Percentiles rank a stretch among this genome's conserved stretches.
These are phyloP conservation scores for Hortaea werneckii DNA, from an alignment of 2,329 filamentous ascomycete species.

Conservation along the genomic window DNA sequence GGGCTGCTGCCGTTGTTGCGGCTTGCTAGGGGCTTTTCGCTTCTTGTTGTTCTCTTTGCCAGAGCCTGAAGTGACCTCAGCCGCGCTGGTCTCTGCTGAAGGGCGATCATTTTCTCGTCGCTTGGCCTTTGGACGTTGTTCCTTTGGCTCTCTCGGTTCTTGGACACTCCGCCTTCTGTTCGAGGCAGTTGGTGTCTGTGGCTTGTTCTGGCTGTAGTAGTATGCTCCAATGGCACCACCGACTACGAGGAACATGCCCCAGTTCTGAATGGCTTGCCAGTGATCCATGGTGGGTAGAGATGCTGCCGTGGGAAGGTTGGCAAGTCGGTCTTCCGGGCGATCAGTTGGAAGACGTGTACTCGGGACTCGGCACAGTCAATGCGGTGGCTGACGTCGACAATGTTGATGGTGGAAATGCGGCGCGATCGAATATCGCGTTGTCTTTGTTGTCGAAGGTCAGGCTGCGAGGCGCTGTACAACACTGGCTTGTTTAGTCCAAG, in stretches of 20 bases:
- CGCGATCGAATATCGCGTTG: not conserved
- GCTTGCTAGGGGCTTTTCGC: constrained; percentile 20
- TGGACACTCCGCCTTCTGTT: constrained; percentile 1
- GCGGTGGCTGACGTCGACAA: not conserved
- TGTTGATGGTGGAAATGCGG: not conserved
- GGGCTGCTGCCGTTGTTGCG: constrained; percentile 5
- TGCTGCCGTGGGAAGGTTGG: not conserved
- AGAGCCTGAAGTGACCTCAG: not conserved
- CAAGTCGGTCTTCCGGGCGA: not conserved
- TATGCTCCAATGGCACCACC: constrained; percentile 7
- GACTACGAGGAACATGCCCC: constrained; percentile 6
- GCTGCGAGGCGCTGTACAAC: constrained; percentile 3
- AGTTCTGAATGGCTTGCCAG: constrained; percentile 13
- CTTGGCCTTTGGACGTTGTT: constrained; percentile 10
- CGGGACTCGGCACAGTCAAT: constrained; percentile 1
- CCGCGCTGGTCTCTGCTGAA: constrained; percentile 10
- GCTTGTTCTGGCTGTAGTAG: not conserved
- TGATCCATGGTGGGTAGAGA: constrained; percentile 9
- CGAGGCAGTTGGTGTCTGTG: not conserved
- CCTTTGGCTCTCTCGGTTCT: not conserved
- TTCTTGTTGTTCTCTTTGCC: constrained; percentile 18
- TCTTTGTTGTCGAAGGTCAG: not conserved
- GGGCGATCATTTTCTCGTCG: constrained; percentile 12
- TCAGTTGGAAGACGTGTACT: not conserved
- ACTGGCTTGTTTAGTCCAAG: constrained; percentile 4